A percentile compares a stretch with the other conserved stretches of the same genome.
Conservation (phyloP, 257 asterid genomes). For the Scutellaria barbata region DNA sequence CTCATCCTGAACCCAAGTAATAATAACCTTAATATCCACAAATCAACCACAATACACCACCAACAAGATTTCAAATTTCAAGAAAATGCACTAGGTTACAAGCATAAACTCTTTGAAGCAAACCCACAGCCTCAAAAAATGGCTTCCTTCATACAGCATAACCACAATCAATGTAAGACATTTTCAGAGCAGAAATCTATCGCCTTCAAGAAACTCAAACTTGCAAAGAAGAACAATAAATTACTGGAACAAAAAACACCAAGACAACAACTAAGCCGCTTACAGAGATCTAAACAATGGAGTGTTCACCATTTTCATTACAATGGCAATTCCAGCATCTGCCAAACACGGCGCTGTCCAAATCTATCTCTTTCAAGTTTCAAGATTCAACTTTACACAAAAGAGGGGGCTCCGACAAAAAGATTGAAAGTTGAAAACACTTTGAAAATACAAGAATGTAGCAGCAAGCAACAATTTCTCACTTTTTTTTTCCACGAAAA, state of each 20-base stretch:
- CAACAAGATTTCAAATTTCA: slow-evolving; percentile 26
- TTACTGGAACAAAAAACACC: slow-evolving; percentile 20
- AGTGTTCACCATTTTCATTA: slow-evolving; percentile 40
- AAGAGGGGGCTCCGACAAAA: slow-evolving; percentile 9
- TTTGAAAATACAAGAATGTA: slow-evolving; percentile 37
- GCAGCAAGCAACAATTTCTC: slow-evolving; percentile 26
- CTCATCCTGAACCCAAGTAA: slow-evolving; percentile 53
- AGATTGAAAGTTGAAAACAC: slow-evolving; percentile 24
- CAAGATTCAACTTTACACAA: slow-evolving; percentile 25
- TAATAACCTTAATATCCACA: slow-evolving; percentile 11
- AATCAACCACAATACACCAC: slow-evolving; percentile 26
- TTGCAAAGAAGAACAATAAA: slow-evolving; percentile 11
- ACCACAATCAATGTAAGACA: slow-evolving; percentile 12
- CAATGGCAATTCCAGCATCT: slow-evolving; percentile 28
- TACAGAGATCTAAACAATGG: slow-evolving; percentile 47
- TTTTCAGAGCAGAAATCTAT: slow-evolving; percentile 8
- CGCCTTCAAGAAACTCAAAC: neutral
- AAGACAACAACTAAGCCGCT: slow-evolving; percentile 10
- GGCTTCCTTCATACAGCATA: slow-evolving; percentile 7
- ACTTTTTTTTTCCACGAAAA: slow-evolving; percentile 20
- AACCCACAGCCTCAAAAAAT: slow-evolving; percentile 21
- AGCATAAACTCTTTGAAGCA: slow-evolving; percentile 23
- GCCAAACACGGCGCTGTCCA: slow-evolving; percentile 9
- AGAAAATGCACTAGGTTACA: slow-evolving; percentile 30
- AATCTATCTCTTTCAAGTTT: slow-evolving; percentile 37